These are phyloP conservation scores for Stentor coeruleus DNA, from an alignment of 73 alveolate species.

Conservation along the genomic window DNA sequence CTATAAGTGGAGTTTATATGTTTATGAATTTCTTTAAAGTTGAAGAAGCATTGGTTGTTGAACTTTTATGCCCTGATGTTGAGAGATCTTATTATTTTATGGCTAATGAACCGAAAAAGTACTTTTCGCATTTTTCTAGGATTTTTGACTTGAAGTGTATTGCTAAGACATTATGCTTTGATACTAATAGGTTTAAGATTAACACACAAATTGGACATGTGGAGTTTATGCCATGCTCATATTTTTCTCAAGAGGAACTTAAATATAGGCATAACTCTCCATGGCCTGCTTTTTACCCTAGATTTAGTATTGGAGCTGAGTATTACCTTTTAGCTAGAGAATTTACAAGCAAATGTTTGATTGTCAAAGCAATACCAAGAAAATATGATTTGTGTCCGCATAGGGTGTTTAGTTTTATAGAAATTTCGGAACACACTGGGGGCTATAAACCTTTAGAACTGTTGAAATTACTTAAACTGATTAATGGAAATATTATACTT, in stretches of 20 bases:
- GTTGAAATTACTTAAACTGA: not conserved
- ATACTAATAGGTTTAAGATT: too few species aligned
- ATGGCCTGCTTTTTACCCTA: too few species aligned
- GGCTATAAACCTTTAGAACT: not conserved
- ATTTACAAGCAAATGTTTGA: not conserved
- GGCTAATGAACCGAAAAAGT: not conserved
- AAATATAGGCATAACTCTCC: too few species aligned
- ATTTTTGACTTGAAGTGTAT: not conserved
- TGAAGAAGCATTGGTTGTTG: not conserved
- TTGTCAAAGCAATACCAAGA: not conserved
- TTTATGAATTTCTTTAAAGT: not conserved
- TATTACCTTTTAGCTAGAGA: not conserved
- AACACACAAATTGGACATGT: not conserved
- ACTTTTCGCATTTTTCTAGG: not conserved
- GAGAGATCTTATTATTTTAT: not conserved
- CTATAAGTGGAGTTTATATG: not conserved
- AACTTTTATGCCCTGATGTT: not conserved
- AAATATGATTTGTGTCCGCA: not conserved
- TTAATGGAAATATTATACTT: not conserved
- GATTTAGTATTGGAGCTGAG: constrained; percentile 1
- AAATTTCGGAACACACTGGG: not conserved
- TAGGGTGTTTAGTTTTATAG: not conserved
- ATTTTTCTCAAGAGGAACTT: not conserved
- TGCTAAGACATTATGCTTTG: not conserved
- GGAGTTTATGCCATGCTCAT: not conserved